These are phyloP conservation scores for Pyricularia pennisetigena DNA, from an alignment of 2,329 filamentous ascomycete genomes.

Conservation along the genomic window DNA sequence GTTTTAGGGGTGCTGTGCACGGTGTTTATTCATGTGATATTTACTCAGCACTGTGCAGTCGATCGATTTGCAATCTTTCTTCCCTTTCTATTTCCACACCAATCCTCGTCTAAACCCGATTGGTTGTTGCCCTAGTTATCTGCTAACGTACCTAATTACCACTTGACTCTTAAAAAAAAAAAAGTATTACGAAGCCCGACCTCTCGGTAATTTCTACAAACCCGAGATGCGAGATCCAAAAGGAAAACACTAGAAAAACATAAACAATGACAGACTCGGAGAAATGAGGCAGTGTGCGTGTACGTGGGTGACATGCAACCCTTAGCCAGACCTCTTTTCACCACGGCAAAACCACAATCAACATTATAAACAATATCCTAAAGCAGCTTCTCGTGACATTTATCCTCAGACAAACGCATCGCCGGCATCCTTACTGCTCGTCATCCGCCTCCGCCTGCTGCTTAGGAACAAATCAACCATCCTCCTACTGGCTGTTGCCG, in stretches of 20 bases:
- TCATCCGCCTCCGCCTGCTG: constrained; percentile 32
- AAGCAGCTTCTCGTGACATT: background rate
- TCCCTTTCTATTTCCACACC: background rate
- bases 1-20: background rate
- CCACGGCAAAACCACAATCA: background rate
- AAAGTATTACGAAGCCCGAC: background rate
- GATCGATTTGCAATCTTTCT: background rate
- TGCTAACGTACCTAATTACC: background rate
- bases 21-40: background rate
- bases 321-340: background rate
- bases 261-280: background rate
- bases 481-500: constrained; percentile 30
- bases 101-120: background rate
- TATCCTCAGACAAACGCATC: constrained; percentile 19
- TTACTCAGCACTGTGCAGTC: background rate
- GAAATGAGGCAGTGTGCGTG: background rate
- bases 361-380: background rate
- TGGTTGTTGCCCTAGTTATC: background rate
- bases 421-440: constrained; percentile 24
- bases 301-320: background rate
- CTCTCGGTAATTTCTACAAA: background rate
- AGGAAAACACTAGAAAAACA: background rate
- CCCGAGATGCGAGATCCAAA: background rate
- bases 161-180: background rate
- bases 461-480: constrained; percentile 47